Evolutionary conservation across 1,284 basidiomycete genomes (phyloP).

Genomic region (Leccinum pachyderme): DNA sequence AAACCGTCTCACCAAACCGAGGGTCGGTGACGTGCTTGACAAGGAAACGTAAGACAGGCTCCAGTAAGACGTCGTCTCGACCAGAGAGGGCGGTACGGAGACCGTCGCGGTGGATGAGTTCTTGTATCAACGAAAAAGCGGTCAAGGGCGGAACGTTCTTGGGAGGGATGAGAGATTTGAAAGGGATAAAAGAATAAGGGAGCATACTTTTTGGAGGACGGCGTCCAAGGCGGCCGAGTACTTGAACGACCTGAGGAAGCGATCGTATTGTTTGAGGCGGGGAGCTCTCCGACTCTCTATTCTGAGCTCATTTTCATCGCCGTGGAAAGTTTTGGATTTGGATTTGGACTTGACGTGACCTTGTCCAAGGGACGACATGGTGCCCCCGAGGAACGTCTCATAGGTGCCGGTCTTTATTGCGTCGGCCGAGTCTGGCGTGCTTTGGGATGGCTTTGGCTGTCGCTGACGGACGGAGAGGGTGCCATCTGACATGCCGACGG

Average conservation of each 20-base stretch:
- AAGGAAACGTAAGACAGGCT: slow-evolving; percentile 86
- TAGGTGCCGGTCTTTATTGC: slow-evolving; percentile 61
- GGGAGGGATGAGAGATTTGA: slow-evolving; percentile 9
- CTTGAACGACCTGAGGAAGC: slow-evolving; percentile 88
- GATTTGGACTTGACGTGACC: slow-evolving; percentile 47
- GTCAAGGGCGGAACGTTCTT: slow-evolving; percentile 80
- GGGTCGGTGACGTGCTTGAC: slow-evolving; percentile 88
- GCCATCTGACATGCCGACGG: slow-evolving; percentile 95
- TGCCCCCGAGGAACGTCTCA: slow-evolving; percentile 69
- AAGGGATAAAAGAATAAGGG: not conserved
- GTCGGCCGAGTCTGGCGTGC: slow-evolving; percentile 43
- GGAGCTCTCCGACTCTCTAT: slow-evolving; percentile 74
- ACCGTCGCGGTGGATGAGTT: slow-evolving; percentile 91
- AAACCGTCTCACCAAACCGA: slow-evolving; percentile 86
- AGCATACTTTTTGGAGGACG: slow-evolving; percentile 75
- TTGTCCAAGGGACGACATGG: slow-evolving; percentile 54
- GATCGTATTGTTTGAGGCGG: slow-evolving; percentile 86
- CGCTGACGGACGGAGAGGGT: slow-evolving; percentile 87
- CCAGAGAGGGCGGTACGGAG: slow-evolving; percentile 84
- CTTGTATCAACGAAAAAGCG: slow-evolving; percentile 90
- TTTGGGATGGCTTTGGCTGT: slow-evolving; percentile 71
- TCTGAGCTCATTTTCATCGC: slow-evolving; percentile 68
- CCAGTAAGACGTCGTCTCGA: slow-evolving; percentile 91
- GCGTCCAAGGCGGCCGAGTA: slow-evolving; percentile 94
- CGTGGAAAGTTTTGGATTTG: slow-evolving; percentile 47